Conservation (phyloP, 1,284 basidiomycete genomes). For the Tylopilus sp. region DNA sequence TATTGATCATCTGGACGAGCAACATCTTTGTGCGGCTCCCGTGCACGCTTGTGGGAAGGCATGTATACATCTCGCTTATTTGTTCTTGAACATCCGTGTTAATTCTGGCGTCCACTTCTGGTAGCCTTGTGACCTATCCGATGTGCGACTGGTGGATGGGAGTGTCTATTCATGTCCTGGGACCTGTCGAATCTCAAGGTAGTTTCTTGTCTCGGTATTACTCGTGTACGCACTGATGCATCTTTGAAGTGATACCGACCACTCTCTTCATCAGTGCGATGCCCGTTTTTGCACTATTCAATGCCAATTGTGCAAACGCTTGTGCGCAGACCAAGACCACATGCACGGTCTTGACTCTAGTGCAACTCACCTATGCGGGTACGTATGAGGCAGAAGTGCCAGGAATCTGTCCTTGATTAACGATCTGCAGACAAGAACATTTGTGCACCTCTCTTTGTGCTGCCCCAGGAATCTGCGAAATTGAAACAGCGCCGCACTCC, state of each 20-base stretch:
- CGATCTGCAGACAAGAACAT: constrained; percentile 58
- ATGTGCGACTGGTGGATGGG: constrained; percentile 46
- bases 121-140: constrained; percentile 59
- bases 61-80: no score
- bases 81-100: not conserved
- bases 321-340: constrained; percentile 62
- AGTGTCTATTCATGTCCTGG: constrained; percentile 53
- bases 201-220: not conserved
- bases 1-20: constrained; percentile 55
- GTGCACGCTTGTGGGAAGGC: constrained; percentile 69
- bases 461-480: constrained; percentile 63
- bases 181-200: constrained; percentile 59
- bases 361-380: constrained; percentile 71
- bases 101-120: not conserved
- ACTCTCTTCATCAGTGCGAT: constrained; percentile 62
- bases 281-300: constrained; percentile 62
- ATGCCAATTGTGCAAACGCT: constrained; percentile 65
- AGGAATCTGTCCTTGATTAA: constrained; percentile 1
- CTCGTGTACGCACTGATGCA: not conserved
- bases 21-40: constrained; percentile 64
- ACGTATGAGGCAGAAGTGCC: constrained; percentile 26
- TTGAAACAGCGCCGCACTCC: constrained; percentile 66
- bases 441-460: constrained; percentile 56
- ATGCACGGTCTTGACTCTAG: constrained; percentile 58
- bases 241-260: constrained; percentile 51